Percentiles rank a stretch among this genome's conserved stretches.
Evolutionary conservation across 164 flowering plant species (phyloP).

Genomic region (Stephania cephalantha): DNA sequence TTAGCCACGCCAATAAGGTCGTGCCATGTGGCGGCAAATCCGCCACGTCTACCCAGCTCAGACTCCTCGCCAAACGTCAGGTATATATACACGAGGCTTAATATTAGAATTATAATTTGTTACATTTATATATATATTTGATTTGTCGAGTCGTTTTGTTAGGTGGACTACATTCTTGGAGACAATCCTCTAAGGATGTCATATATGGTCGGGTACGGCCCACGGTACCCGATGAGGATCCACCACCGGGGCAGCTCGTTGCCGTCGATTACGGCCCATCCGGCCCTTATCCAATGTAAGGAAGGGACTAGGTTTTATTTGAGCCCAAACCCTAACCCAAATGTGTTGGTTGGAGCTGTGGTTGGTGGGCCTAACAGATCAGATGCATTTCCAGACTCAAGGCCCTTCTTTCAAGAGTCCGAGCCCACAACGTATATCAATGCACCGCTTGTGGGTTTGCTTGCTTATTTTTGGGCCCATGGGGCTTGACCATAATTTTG

Average conservation of each 20-base stretch:
- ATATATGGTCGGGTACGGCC: conserved; percentile 94
- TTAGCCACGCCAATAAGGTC: conserved; percentile 77
- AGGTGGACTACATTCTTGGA: conserved; percentile 98
- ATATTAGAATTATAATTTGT: neutral
- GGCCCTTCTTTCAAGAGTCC: conserved; percentile 74
- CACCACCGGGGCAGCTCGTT: conserved; percentile 89
- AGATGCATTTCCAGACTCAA: conserved; percentile 80
- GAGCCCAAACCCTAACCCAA: conserved; percentile 84
- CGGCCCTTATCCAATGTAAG: conserved; percentile 67
- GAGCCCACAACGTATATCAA: conserved; percentile 98
- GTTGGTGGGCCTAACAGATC: conserved; percentile 90
- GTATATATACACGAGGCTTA: conserved; percentile 22
- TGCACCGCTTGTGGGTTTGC: conserved; percentile 87
- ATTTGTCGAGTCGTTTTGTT: conserved; percentile 7
- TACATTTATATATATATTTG: neutral
- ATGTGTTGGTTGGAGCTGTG: conserved; percentile 74
- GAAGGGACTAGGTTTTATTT: conserved; percentile 60
- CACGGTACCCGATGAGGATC: conserved; percentile 64
- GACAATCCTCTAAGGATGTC: conserved; percentile 82
- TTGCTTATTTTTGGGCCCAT: conserved; percentile 73
- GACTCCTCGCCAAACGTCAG: conserved; percentile 72
- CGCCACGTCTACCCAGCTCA: conserved; percentile 63
- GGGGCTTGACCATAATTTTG: conserved; percentile 14
- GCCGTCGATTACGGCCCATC: conserved; percentile 70
- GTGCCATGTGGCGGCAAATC: conserved; percentile 71